Base-by-base conservation (phyloP, 2,329 filamentous ascomycete species). In the Hypoxylon rubiginosum region DNA sequence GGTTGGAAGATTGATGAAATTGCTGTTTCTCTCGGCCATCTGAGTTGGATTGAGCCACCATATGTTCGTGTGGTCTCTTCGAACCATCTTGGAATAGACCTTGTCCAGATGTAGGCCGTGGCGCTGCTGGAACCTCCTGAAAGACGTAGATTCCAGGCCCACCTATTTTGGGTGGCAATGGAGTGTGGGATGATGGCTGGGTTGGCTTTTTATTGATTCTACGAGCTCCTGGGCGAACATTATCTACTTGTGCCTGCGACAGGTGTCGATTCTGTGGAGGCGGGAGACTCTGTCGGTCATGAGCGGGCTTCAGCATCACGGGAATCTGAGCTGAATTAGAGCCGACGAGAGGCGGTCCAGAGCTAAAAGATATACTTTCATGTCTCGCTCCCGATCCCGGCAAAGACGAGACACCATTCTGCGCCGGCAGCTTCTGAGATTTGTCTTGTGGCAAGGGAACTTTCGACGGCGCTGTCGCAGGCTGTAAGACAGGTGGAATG, bases 81-180 rank as follows among this genome's bases (percentile, higher is more conserved):
- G 17, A 21, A 5, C n/a, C 11, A 17, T 53, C n/a, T 19, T 39
- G 32, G n/a, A 19, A 8, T 39, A 56, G 57, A 11, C n/a, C 15
- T 19, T 64, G 49, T n/a, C 52, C 50, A 24, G 32, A 30, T 1
- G 17, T 48, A 26, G 55, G 24, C n/a, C 39, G 51, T 53, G 53
- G 55, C 11, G 45, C 39, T 19, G 58, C 17, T 24, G 68, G 34
- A 39, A 73, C 72, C 56, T 74, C 73, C 36, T 74, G 72, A 45
- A 72, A 75, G 21, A 73, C 45, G n/a, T 71, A 62, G 52, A 74
- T 65, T 2, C 73, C 72, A 19, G 72, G 72, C 2, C 73, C 71
- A 48, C 48, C 55, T 49, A 67, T 61, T 52, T 59, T 69, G 34
- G 68, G 64, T 4, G 57, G 50, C 0, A 56, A 32, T 36, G 48